Evolutionary conservation across 2,329 filamentous ascomycete species (phyloP), one percentile per base, ranked within the genome.

Genomic region (Colletotrichum eleusines): DNA sequence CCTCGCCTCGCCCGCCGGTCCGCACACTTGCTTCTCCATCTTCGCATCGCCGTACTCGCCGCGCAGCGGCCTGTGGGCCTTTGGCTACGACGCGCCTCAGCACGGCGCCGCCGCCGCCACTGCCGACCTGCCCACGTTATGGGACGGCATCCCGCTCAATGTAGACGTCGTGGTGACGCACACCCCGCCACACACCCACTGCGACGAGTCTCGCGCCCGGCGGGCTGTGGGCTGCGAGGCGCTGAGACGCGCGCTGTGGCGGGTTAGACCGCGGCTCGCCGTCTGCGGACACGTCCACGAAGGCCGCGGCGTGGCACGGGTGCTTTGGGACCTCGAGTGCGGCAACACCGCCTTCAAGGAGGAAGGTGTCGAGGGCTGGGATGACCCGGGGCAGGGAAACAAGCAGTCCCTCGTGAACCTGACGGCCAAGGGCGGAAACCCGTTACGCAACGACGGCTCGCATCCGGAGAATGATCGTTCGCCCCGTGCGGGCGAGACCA

Each of bases 231-330:
- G 92, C 2, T 94, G 92, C 75, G 85, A 88, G 74, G 84, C 82
- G 18, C 83, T 94, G 18, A 80, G 86, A 11, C 81, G 83, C 62
- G 84, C 86, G 0, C 80, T 94, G 31, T 88, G 86, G 84, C 81
- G 86, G 7, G 86, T 92, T 3, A 84, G 90, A 48, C 92, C 92
- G 6, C 82, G 84, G 64, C 81, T 94, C 59, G 88, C 88, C 26
- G 83, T 94, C 23, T 94, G 90, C 76, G 92, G 92, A 0, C 92
- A 94, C 78, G 87, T 93, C 38, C 92, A 94, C 77, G 87, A 89
- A 72, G 90, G 86, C 5, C 83, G 92, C 73, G 92, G 92, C 16
- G 88, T 84, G 12, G 85, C 91, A 75, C 82, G 88, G 33, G 84
- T 94, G 40, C 79, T 78, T 28, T 94, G 92, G 92, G 83, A 87